These are phyloP conservation scores for Penicillium sp. DNA, from an alignment of 2,329 filamentous ascomycete species.

Conservation along the genomic window DNA sequence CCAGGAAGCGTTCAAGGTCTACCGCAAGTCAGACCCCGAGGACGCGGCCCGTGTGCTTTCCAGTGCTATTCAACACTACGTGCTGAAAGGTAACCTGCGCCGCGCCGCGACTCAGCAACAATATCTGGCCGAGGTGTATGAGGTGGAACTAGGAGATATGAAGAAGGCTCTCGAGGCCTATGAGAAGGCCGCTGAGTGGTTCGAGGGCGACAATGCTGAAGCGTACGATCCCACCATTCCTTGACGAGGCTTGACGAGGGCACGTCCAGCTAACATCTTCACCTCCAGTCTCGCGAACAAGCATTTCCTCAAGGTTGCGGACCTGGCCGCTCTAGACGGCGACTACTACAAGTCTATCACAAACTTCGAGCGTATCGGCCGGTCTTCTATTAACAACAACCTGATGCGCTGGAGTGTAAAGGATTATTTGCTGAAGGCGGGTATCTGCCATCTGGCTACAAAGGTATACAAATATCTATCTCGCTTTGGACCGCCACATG, in stretches of 20 bases:
- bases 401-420: constrained; percentile 93
- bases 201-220: constrained; percentile 80
- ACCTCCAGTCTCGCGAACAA: constrained; percentile 78
- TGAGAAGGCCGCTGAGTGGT: constrained; percentile 85
- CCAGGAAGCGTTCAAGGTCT: constrained; percentile 92
- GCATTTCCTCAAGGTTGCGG: constrained; percentile 87
- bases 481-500: not conserved
- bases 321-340: constrained; percentile 76
- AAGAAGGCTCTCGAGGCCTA: constrained; percentile 81
- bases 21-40: constrained; percentile 79
- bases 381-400: constrained; percentile 79
- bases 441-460: constrained; percentile 82
- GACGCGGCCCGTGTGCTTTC: constrained; percentile 81
- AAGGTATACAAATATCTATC: constrained; percentile 37
- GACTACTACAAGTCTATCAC: constrained; percentile 85
- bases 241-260: not conserved
- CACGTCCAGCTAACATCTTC: not conserved
- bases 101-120: constrained; percentile 90
- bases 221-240: constrained; percentile 55
- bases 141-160: constrained; percentile 76
- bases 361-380: constrained; percentile 81
- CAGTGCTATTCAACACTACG: constrained; percentile 81
- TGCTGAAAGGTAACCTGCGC: constrained; percentile 84
- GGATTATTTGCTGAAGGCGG: constrained; percentile 92
- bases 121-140: constrained; percentile 81